phyloP scores from a whole-genome alignment of 371 early-diverging fungal genomes.

The Actinomucor elegans region DNA sequence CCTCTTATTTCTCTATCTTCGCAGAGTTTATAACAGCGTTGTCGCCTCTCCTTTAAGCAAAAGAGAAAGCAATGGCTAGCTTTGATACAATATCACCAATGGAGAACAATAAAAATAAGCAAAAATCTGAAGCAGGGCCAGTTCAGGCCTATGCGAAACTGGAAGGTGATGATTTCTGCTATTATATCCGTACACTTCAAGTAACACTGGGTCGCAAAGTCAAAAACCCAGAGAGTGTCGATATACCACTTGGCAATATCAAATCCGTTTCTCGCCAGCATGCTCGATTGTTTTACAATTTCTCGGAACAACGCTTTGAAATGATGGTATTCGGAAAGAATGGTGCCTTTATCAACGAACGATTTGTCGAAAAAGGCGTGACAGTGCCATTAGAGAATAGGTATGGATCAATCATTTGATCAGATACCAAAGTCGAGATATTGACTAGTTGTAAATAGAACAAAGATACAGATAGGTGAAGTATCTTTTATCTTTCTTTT shows the following conservation, averaged over 20 bases:
- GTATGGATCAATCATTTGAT: conserved; percentile 24
- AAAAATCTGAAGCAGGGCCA: conserved; percentile 35
- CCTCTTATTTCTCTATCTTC: no score
- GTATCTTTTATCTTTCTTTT: conserved; percentile 75
- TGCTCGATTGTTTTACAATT: conserved; percentile 86
- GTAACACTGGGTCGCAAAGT: conserved; percentile 76
- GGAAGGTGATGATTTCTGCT: conserved; percentile 80
- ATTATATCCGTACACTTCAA: conserved; percentile 78
- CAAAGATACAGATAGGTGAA: conserved; percentile 82
- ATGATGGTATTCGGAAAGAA: conserved; percentile 84
- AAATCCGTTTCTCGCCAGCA: conserved; percentile 86
- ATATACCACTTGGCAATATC: conserved; percentile 78
- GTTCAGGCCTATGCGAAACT: conserved; percentile 91
- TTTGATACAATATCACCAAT: background rate
- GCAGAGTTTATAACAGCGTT: no score
- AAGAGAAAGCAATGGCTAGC: background rate
- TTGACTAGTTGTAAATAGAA: conserved; percentile 23
- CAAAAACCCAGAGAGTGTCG: conserved; percentile 58
- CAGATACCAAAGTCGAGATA: background rate
- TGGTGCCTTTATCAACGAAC: conserved; percentile 82
- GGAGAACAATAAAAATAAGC: background rate
- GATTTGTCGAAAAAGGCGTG: conserved; percentile 67
- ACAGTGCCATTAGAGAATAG: conserved; percentile 73
- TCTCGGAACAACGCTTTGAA: conserved; percentile 76
- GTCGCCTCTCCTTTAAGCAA: no score